A percentile compares a stretch with the other conserved stretches of the same genome.
Conservation (phyloP, 148 eudicot species). For the Chenopodium suecicum region DNA sequence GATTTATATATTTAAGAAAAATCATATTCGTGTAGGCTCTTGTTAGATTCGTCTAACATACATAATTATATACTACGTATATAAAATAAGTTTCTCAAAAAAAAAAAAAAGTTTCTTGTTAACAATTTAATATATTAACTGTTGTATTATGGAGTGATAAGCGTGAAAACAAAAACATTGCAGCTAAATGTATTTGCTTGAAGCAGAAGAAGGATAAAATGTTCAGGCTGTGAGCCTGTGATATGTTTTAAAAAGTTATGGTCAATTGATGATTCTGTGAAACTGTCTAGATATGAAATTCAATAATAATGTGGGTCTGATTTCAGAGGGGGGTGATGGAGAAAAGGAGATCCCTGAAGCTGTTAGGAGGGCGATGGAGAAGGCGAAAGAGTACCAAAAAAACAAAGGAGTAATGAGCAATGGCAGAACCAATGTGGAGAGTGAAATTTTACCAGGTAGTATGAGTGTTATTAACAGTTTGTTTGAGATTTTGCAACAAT, state of each 20-base stretch:
- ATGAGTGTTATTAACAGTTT: not conserved
- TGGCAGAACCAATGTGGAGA: constrained; percentile 11
- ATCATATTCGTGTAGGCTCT: too few relatives aligned
- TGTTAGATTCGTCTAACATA: too few relatives aligned
- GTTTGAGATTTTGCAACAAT: not conserved
- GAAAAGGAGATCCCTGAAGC: constrained; percentile 27
- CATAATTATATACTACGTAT: too few relatives aligned
- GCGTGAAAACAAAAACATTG: too few relatives aligned
- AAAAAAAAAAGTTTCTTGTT: too few relatives aligned
- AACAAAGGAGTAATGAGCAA: constrained; percentile 20
- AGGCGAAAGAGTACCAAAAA: constrained; percentile 28
- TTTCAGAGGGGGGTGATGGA: constrained; percentile 14
- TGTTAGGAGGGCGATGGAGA: constrained; percentile 35
- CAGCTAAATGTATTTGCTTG: too few relatives aligned
- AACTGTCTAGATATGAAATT: not conserved
- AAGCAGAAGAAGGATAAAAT: too few relatives aligned
- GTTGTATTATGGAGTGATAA: too few relatives aligned
- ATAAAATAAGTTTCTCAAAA: too few relatives aligned
- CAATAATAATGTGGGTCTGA: constrained; percentile 12
- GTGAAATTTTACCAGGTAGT: constrained; percentile 24
- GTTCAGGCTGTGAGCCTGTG: not conserved
- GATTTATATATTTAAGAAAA: too few relatives aligned
- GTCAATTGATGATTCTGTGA: not conserved
- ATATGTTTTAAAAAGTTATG: not conserved
- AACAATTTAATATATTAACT: too few relatives aligned